A percentile compares a stretch with the other conserved stretches of the same genome.
Evolutionary conservation across 208 protist species (phyloP).

Genomic region (Crithidia brevicula): DNA sequence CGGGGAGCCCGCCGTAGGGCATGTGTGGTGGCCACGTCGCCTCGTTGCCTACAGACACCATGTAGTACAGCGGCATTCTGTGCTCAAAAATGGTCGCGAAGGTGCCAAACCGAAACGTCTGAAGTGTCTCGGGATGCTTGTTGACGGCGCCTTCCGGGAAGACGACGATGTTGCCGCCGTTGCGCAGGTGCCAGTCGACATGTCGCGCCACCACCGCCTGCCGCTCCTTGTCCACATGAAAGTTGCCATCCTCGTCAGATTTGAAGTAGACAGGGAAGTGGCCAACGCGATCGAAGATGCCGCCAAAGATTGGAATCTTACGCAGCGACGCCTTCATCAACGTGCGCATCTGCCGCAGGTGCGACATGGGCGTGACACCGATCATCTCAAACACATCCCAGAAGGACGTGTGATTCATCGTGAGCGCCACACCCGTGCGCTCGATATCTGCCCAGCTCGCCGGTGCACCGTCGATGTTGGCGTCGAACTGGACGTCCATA

Average conservation of each 20-base stretch:
- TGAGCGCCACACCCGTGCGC: conserved; percentile 32
- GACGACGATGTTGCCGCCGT: conserved; percentile 46
- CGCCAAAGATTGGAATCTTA: conserved; percentile 65
- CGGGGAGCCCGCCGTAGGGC: conserved; percentile 46
- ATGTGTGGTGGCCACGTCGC: conserved; percentile 48
- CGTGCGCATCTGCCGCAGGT: conserved; percentile 43
- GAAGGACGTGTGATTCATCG: conserved; percentile 75
- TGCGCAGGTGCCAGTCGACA: conserved; percentile 39
- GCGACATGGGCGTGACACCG: conserved; percentile 32
- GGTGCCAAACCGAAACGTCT: conserved; percentile 62
- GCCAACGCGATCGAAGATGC: conserved; percentile 52
- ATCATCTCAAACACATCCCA: conserved; percentile 63
- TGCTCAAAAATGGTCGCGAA: conserved; percentile 63
- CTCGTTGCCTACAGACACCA: conserved; percentile 53
- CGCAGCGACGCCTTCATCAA: conserved; percentile 63
- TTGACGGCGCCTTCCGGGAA: conserved; percentile 73
- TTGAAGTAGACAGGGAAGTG: conserved; percentile 81
- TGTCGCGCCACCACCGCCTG: conserved; percentile 44
- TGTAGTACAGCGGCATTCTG: conserved; percentile 48
- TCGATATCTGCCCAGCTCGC: conserved; percentile 41
- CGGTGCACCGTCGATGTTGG: conserved; percentile 34
- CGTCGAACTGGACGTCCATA: conserved; percentile 39
- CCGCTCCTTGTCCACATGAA: conserved; percentile 61
- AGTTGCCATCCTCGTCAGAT: conserved; percentile 55
- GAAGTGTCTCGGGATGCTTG: conserved; percentile 45